Base-by-base conservation (phyloP, 140 eudicot genomes). In the Oenanthe javanica region DNA sequence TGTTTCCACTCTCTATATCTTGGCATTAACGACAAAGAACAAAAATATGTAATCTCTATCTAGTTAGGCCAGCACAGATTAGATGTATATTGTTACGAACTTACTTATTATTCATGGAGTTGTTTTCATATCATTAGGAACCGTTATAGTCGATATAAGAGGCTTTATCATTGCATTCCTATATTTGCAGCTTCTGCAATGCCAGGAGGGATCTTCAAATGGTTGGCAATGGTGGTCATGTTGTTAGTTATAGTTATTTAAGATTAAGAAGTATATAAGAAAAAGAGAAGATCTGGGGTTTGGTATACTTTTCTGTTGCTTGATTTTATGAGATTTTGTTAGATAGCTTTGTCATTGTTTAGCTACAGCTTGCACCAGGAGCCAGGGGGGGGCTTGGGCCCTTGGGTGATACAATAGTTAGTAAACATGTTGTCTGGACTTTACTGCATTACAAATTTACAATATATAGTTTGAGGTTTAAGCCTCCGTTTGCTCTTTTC, bases 171-270 rank as follows among this genome's bases (percentile, higher is more conserved):
- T 43, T 31, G 14, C 19, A 11, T 59, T 63, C 81, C n/a, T 81
- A 43, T 63, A 16, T 23, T 43, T 70, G n/a, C 89, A 87, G 90
- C 82, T 52, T 67, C 23, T 75, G 76, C 19, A 51, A 59, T 71
- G 23, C 19, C 42, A 6, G 77, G 57, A 70, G 86, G 89, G 49
- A 19, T 77, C 63, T 73, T 81, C 71, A 40, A 79, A 11, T 81
- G 78, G 85, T 79, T 80, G 83, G 49, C 79, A 43, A 64, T 86
- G 42, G 6, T 59, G 3, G 21, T 86, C 12, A 40, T 67, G 47
- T 14, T 80, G 46, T 47, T 81, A 78, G 80, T 43, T 69, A 13
- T 63, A 15, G 16, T 59, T 61, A 14, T 45, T 23, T 10, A 4
- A 61, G 12, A 9, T 31, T 31, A 31, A 31, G 36, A 42, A 15